phyloP scores from a whole-genome alignment of 768 basidiomycete genomes.

The Hygrophoropsis aurantiaca region DNA sequence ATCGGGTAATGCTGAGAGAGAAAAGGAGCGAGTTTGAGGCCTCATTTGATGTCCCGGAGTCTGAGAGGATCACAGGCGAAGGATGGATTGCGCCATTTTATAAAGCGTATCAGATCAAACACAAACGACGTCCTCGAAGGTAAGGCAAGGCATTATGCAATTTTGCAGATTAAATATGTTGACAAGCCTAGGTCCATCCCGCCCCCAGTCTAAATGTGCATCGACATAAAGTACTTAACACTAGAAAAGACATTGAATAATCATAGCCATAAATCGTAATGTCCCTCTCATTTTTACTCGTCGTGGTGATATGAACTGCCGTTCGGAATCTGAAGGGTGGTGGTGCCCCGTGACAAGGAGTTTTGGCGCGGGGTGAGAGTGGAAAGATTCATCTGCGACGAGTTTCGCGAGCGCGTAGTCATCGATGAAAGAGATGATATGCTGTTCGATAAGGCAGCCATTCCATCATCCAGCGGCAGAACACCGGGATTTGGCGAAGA shows the following conservation, averaged over 20 bases:
- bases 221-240: too few relatives aligned
- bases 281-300: too few relatives aligned
- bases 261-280: too few relatives aligned
- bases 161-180: too few relatives aligned
- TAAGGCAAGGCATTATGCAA: too few relatives aligned
- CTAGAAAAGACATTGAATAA: too few relatives aligned
- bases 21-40: constrained; percentile 5
- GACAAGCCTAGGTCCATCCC: too few relatives aligned
- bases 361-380: constrained; percentile 48
- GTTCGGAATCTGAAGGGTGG: constrained; percentile 13
- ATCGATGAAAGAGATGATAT: constrained; percentile 42
- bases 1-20: constrained; percentile 6
- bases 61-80: constrained; percentile 4
- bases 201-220: too few relatives aligned
- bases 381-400: constrained; percentile 63
- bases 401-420: constrained; percentile 60
- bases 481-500: constrained; percentile 23
- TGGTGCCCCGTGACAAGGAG: constrained; percentile 36
- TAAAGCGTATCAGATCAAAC: constrained; percentile 4
- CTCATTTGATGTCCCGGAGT: not conserved
- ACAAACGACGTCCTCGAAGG: too few relatives aligned
- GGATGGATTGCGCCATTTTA: constrained; percentile 7
- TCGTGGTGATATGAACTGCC: too few relatives aligned
- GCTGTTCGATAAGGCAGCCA: constrained; percentile 25
- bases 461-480: constrained; percentile 14